Conservation (phyloP, 2,329 filamentous ascomycete genomes). For the Cadophora gregata region DNA sequence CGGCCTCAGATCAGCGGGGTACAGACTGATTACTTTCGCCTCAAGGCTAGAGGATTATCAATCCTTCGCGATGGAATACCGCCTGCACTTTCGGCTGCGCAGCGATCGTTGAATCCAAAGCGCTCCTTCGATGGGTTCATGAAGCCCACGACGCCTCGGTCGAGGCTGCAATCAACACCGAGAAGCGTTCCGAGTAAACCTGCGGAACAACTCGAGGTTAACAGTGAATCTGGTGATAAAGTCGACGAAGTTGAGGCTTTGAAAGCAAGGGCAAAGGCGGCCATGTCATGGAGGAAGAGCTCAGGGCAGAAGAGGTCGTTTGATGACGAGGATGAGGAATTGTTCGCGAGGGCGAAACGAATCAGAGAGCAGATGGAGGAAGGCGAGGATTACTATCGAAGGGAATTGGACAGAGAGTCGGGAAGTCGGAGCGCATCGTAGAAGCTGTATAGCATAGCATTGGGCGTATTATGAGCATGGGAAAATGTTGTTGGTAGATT, state of each 20-base stretch:
- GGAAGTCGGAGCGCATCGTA: slow-evolving; percentile 28
- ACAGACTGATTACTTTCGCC: slow-evolving; percentile 45
- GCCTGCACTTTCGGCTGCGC: slow-evolving; percentile 41
- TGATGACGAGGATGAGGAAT: slow-evolving; percentile 40
- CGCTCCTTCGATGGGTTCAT: slow-evolving; percentile 37
- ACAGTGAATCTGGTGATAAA: neutral
- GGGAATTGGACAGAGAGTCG: slow-evolving; percentile 37
- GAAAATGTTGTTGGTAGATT: slow-evolving; percentile 5
- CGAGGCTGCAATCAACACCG: slow-evolving; percentile 22
- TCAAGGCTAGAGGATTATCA: slow-evolving; percentile 45
- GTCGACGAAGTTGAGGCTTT: slow-evolving; percentile 28
- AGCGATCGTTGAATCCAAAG: slow-evolving; percentile 35
- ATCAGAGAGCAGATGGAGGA: slow-evolving; percentile 45
- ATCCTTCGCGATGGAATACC: slow-evolving; percentile 42
- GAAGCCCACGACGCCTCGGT: slow-evolving; percentile 32
- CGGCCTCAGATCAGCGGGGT: slow-evolving; percentile 42
- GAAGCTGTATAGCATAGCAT: slow-evolving; percentile 21
- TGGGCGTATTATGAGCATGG: slow-evolving; percentile 23
- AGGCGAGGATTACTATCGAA: slow-evolving; percentile 41
- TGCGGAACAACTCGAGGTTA: slow-evolving; percentile 8
- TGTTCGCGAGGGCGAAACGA: slow-evolving; percentile 44
- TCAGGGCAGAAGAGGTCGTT: slow-evolving; percentile 28
- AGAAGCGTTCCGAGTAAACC: slow-evolving; percentile 37
- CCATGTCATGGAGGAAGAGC: slow-evolving; percentile 32
- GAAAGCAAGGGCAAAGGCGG: slow-evolving; percentile 38